These are phyloP conservation scores for Candida ascalaphidarum DNA, from an alignment of 805 yeast species.

Conservation along the genomic window DNA sequence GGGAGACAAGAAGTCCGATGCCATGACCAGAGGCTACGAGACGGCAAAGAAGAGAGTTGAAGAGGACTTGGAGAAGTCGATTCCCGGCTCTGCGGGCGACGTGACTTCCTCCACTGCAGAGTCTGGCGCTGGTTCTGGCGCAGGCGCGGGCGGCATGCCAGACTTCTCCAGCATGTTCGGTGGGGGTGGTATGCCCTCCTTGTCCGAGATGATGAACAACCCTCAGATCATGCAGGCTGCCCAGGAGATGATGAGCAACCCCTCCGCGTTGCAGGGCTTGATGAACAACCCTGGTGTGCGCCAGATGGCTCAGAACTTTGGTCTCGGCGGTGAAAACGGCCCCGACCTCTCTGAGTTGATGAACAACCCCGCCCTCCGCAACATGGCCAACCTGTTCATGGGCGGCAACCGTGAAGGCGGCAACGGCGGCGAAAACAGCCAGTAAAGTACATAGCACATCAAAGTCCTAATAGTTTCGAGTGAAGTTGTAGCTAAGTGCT, in stretches of 20 bases:
- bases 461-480: too few relatives aligned
- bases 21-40: slow-evolving; percentile 89
- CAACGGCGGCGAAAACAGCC: slow-evolving; percentile 1
- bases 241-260: slow-evolving; percentile 79
- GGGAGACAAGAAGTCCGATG: slow-evolving; percentile 76
- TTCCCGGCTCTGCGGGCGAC: slow-evolving; percentile 25
- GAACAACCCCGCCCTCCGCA: slow-evolving; percentile 68
- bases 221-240: slow-evolving; percentile 93
- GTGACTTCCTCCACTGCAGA: slow-evolving; percentile 7
- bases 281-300: slow-evolving; percentile 75
- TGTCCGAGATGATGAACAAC: slow-evolving; percentile 21
- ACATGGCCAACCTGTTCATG: slow-evolving; percentile 62
- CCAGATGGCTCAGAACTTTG: slow-evolving; percentile 76
- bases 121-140: slow-evolving; percentile 31
- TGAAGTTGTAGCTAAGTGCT: too few relatives aligned
- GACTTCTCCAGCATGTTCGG: slow-evolving; percentile 70
- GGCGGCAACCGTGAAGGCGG: slow-evolving; percentile 29
- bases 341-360: slow-evolving; percentile 50
- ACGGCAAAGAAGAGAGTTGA: slow-evolving; percentile 85
- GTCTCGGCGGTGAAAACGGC: slow-evolving; percentile 50
- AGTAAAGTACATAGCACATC: too few relatives aligned
- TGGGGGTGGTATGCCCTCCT: slow-evolving; percentile 54
- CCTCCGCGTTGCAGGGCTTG: slow-evolving; percentile 62
- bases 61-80: slow-evolving; percentile 49
- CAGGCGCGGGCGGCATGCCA: slow-evolving; percentile 55